Base-by-base conservation (phyloP, 2,329 filamentous ascomycete species). In the Calonectria montana region DNA sequence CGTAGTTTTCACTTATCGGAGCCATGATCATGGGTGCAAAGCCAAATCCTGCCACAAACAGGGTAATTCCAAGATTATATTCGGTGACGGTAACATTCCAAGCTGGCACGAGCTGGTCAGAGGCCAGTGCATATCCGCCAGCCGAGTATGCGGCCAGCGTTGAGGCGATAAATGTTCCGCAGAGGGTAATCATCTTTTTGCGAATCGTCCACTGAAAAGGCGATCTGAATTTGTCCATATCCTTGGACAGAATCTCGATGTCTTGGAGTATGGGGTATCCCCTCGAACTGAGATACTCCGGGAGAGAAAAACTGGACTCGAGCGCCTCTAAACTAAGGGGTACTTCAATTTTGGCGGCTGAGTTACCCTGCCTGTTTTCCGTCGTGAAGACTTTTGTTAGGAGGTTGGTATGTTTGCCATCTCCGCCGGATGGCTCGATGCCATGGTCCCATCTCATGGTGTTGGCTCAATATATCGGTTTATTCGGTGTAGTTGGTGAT, bases 11-110 rank as follows among this genome's bases (percentile, higher is more conserved):
- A 2, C 89, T 91, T 69, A 93, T 90, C 0, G 92, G 92, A 0
- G 92, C 92, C 1, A 94, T 84, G 3, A 92, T 83, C 91, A 94
- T 93, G 0, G 92, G 92, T 0, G 91, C 89, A 57, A 92, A 82
- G 1, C 86, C 92, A 75, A 94, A 94, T 0, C 91, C 91, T 53
- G 84, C 79, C 6, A 91, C 92, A 81, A 93, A 94, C 0, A 87
- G 82, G 0, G 92, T 93, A 55, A 94, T 90, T 27, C 91, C 91
- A 3, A 90, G 82, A 18, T 90, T 87, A 61, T 88, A 88, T 2
- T 89, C 89, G 7, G 90, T 87, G 23, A 83, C 79, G 37, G 88
- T 88, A 9, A 94, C 83, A 10, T 86, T 76, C 91, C 91, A 94
- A 79, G 89, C 83, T 4, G 82, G 77, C 2, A 82, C 85, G 82